Evolutionary conservation across 257 asterid genomes (phyloP), one percentile per base, ranked within the genome.

Genomic region (Lantana camara): DNA sequence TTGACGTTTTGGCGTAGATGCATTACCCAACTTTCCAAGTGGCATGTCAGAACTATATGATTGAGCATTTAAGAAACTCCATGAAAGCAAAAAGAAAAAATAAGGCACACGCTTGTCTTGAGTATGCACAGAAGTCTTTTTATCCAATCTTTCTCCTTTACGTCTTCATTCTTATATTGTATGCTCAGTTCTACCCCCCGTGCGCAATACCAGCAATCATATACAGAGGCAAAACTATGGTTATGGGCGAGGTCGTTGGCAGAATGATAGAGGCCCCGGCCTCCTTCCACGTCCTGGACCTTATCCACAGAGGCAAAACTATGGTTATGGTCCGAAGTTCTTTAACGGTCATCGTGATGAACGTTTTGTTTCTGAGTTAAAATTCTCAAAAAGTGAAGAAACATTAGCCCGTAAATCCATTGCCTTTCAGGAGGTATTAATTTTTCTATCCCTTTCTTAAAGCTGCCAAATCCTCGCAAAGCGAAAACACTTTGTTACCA

Each of bases 341-440:
- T 79, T 75, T 52, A 83, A 72, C 53, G 82, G 63, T 17, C 94
- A 72, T 45, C 95, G 94, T 46, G 97, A 90, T 74, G 97, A 90
- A 62, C 94, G 97, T 1, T 80, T 90, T 73, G 97, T 90, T 63
- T 89, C 97, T 47, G 97, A 90, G 70, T 69, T 93, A 75, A 93
- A 93, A 82, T 81, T 93, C 77, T 75, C 85, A 27, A 93, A 93
- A 77, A 90, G 95, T 66, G 99, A 93, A 75, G 97, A 93, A 79
- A 87, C 96, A 3, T 81, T 93, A 73, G 96, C 97, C 14, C 85
- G 99, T 73, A 90, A 93, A 78, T 55, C 79, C 67, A 80, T 77
- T 61, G 70, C 80, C 21, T 87, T 90, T 77, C 99, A 93, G 82
- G 95, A 88, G 96, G 99, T 93, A 75, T 63, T 29, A 22, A 24